Evolutionary conservation across 257 asterid genomes (phyloP), one percentile per base, ranked within the genome.

Genomic region (Nicotiana tabacum): DNA sequence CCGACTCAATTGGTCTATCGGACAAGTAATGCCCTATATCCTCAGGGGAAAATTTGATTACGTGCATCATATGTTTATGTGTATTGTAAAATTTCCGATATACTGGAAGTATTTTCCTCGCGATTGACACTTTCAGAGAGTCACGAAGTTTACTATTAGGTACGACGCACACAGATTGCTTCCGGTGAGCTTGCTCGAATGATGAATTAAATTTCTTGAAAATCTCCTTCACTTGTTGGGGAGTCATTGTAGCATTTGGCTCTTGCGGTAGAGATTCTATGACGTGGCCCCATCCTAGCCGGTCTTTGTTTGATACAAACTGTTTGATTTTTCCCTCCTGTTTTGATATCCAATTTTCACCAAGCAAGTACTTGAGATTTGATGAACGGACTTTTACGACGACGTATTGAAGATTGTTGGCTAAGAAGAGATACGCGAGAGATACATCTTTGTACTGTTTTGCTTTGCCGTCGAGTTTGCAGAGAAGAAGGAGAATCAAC

Each of bases 201-300:
- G 88, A 56, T 30, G 86, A 67, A 65, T 92, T 95, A 39, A 93
- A 93, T 82, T 77, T 90, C 91, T 81, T 90, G 86, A 95, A 92
- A 1, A 78, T n/a, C 11, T 91, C 93, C 56, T 84, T 92, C 77
- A 83, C 91, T 58, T 90, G 82, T 33, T 88, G 93, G 0, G 86
- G 83, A 0, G 91, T 7, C 2, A 46, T 82, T 2, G 46, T 74
- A 3, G 89, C 88, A 80, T 89, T 69, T 0, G 92, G 92, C 82
- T 93, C 89, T 4, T 84, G 43, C 2, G 91, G 97, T 57, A 93
- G 83, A 3, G 93, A 77, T 7, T 87, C 86, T 76, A 90, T 83
- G 83, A 95, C 97, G 82, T 89, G 94, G 86, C 93, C 83, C 99
- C 99, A 95, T 33, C 91, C 99, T 30, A 88, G 82, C 83, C 91